A percentile compares a stretch with the other conserved stretches of the same genome.
These are phyloP conservation scores for Candida xiaguanensis DNA, from an alignment of 805 yeast genomes.

Conservation along the genomic window DNA sequence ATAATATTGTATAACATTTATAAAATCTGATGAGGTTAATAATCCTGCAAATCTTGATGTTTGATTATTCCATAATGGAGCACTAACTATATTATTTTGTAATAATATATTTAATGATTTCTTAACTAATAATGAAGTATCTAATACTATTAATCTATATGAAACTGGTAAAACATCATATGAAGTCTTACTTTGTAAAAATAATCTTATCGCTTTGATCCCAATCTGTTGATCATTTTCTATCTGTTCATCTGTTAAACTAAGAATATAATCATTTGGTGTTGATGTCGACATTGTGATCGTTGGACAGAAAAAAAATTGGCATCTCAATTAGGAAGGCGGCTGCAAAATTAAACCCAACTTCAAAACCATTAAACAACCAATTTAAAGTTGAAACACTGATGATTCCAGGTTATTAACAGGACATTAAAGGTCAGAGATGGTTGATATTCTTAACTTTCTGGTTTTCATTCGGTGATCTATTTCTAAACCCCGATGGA, in stretches of 20 bases:
- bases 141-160: conserved; percentile 87
- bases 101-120: conserved; percentile 84
- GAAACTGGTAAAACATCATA: conserved; percentile 97
- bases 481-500: too few relatives aligned
- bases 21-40: conserved; percentile 86
- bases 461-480: too few relatives aligned
- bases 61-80: conserved; percentile 94
- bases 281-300: conserved; percentile 20
- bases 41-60: conserved; percentile 90
- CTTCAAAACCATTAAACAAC: too few relatives aligned
- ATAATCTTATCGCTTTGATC: conserved; percentile 75
- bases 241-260: conserved; percentile 38
- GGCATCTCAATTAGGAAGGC: too few relatives aligned
- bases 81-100: conserved; percentile 92
- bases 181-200: conserved; percentile 85
- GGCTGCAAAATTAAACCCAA: too few relatives aligned
- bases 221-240: conserved; percentile 70
- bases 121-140: conserved; percentile 84
- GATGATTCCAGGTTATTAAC: too few relatives aligned
- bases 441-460: too few relatives aligned
- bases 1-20: conserved; percentile 92
- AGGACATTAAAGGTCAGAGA: too few relatives aligned
- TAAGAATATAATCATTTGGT: conserved; percentile 41
- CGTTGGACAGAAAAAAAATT: too few relatives aligned
- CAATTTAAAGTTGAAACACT: too few relatives aligned